A percentile compares a stretch with the other conserved stretches of the same genome.
Conservation (phyloP, 176 grass and related monocot genomes). For the Ensete glaucum region DNA sequence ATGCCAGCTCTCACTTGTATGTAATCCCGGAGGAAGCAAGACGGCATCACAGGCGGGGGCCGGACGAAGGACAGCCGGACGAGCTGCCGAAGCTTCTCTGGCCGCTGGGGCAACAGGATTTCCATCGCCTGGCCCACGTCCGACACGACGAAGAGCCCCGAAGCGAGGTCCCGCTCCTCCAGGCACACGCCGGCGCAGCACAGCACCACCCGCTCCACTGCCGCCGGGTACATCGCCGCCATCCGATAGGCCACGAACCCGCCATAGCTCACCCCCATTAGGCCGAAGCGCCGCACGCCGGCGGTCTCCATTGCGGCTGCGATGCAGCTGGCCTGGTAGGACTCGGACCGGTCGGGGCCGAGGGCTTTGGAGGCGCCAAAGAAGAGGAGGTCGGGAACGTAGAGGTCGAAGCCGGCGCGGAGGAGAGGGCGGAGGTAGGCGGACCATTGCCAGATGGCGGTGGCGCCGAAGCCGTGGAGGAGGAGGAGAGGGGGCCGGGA, state of each 20-base stretch:
- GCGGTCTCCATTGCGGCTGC: constrained; percentile 43
- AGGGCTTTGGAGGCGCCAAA: constrained; percentile 55
- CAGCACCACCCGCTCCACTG: constrained; percentile 39
- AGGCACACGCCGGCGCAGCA: constrained; percentile 78
- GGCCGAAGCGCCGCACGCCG: constrained; percentile 35
- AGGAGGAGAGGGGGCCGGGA: constrained; percentile 47
- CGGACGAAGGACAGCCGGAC: constrained; percentile 67
- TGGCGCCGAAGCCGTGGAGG: constrained; percentile 85
- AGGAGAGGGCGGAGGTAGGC: constrained; percentile 55
- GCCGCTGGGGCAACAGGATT: constrained; percentile 59
- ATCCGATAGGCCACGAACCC: constrained; percentile 76
- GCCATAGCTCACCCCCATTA: constrained; percentile 79
- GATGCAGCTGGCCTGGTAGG: constrained; percentile 52
- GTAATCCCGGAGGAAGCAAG: constrained; percentile 89
- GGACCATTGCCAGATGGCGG: constrained; percentile 82
- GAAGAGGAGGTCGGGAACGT: constrained; percentile 92
- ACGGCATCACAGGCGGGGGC: constrained; percentile 68
- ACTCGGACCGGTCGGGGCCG: constrained; percentile 53
- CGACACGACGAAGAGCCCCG: constrained; percentile 63
- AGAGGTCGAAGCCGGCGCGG: constrained; percentile 71
- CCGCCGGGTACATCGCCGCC: constrained; percentile 53
- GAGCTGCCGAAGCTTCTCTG: constrained; percentile 63
- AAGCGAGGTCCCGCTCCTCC: constrained; percentile 65
- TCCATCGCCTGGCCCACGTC: constrained; percentile 37
- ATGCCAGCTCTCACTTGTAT: constrained; percentile 55